Conservation (phyloP, 805 yeast species). For the Yamadazyma nakazawae region DNA sequence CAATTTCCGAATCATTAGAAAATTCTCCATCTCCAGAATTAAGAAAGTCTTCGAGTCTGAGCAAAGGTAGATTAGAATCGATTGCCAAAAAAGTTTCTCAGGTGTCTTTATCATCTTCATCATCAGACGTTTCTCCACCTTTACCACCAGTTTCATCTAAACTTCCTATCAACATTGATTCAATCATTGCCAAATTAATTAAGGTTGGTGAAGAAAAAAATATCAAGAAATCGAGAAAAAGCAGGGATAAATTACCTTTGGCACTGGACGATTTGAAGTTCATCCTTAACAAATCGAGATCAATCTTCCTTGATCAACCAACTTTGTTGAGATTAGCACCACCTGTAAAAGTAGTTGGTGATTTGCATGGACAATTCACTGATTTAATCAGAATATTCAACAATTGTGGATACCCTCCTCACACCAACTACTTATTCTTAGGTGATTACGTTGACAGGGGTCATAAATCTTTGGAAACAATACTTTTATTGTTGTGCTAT, state of each 20-base stretch:
- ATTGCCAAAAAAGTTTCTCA: slow-evolving; percentile 6
- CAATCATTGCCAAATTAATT: slow-evolving; percentile 58
- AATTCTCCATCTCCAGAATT: slow-evolving; percentile 25
- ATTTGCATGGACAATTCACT: slow-evolving; percentile 68
- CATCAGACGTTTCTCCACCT: slow-evolving; percentile 16
- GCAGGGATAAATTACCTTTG: slow-evolving; percentile 49
- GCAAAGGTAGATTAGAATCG: slow-evolving; percentile 1
- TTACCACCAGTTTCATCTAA: slow-evolving; percentile 8
- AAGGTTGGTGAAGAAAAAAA: slow-evolving; percentile 39
- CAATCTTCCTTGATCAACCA: slow-evolving; percentile 62
- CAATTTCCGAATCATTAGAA: slow-evolving; percentile 25
- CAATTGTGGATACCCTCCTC: slow-evolving; percentile 59
- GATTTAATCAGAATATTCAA: slow-evolving; percentile 54
- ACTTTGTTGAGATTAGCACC: slow-evolving; percentile 63
- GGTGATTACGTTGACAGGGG: slow-evolving; percentile 65
- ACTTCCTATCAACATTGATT: slow-evolving; percentile 52
- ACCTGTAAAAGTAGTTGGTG: slow-evolving; percentile 81
- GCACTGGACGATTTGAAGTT: slow-evolving; percentile 52
- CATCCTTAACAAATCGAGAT: slow-evolving; percentile 56
- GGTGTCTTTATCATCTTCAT: slow-evolving; percentile 10
- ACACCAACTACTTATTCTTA: slow-evolving; percentile 51
- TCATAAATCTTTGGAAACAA: slow-evolving; percentile 54
- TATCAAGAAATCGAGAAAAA: slow-evolving; percentile 14
- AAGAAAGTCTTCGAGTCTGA: background rate
- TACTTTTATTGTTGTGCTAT: slow-evolving; percentile 48